Conservation (phyloP, 192 early-diverging fungal genomes). For the Chytriomyces confervae region DNA sequence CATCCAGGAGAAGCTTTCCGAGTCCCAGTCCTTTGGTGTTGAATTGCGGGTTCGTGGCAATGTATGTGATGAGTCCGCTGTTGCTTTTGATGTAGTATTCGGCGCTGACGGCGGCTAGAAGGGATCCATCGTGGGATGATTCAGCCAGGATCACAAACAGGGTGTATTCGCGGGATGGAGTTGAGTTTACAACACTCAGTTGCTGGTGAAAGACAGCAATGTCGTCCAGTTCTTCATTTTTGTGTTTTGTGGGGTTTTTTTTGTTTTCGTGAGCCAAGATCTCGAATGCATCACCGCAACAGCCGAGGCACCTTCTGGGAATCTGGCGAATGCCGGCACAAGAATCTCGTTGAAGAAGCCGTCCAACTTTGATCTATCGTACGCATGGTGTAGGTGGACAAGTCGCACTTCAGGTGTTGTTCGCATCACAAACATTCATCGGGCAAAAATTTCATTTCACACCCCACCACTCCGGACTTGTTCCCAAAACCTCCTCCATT, state of each 20-base stretch:
- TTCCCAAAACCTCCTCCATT: conserved; percentile 14
- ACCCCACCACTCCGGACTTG: too few species aligned
- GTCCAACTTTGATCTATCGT: too few species aligned
- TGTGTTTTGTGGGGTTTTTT: too few species aligned
- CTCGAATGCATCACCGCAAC: too few species aligned
- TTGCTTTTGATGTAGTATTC: conserved; percentile 18
- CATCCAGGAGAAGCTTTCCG: conserved; percentile 4
- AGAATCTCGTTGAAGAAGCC: too few species aligned
- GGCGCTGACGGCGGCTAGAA: background rate
- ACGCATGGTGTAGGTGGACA: too few species aligned
- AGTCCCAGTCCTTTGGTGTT: background rate
- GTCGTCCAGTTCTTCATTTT: conserved; percentile 8
- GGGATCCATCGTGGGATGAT: background rate
- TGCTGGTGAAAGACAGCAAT: background rate
- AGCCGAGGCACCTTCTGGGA: too few species aligned
- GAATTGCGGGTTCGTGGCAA: background rate
- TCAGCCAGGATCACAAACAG: conserved; percentile 9
- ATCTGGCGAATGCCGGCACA: too few species aligned
- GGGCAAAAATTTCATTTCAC: too few species aligned
- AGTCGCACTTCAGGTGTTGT: too few species aligned
- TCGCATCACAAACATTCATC: too few species aligned
- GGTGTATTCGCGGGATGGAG: background rate
- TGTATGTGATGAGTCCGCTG: background rate
- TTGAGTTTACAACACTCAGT: background rate
- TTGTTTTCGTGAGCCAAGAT: too few species aligned